Percentiles rank a stretch among this genome's conserved stretches.
Conservation (phyloP, 2,329 filamentous ascomycete species). For the Beauveria brongniartii region DNA sequence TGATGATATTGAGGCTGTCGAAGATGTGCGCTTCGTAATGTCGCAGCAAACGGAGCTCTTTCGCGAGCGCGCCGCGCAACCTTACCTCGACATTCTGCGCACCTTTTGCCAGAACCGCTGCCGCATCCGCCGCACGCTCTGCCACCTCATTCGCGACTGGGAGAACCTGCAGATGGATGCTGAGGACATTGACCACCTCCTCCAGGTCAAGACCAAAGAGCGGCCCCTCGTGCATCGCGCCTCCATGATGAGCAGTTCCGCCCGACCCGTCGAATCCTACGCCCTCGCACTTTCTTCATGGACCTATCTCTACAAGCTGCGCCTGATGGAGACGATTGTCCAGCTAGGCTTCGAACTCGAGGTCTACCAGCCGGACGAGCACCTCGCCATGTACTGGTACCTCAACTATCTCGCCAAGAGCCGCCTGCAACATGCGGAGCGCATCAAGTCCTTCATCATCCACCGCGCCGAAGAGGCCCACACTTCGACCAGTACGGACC, state of each 20-base stretch:
- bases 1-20: slow-evolving; percentile 66
- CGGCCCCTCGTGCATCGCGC: slow-evolving; percentile 44
- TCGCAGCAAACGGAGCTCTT: slow-evolving; percentile 66
- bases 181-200: slow-evolving; percentile 63
- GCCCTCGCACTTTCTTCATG: slow-evolving; percentile 76
- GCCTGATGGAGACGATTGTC: slow-evolving; percentile 76
- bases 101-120: slow-evolving; percentile 86
- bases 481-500: slow-evolving; percentile 13
- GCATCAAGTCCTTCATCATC: slow-evolving; percentile 60
- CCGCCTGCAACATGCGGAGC: slow-evolving; percentile 59
- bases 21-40: slow-evolving; percentile 66
- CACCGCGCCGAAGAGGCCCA: slow-evolving; percentile 26
- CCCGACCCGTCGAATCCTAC: slow-evolving; percentile 43
- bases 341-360: slow-evolving; percentile 92
- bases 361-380: slow-evolving; percentile 78
- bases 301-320: slow-evolving; percentile 86
- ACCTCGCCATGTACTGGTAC: slow-evolving; percentile 87
- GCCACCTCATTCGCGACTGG: slow-evolving; percentile 75
- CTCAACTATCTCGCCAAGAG: slow-evolving; percentile 65
- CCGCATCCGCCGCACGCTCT: slow-evolving; percentile 80
- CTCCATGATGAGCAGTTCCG: slow-evolving; percentile 17
- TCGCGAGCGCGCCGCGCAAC: slow-evolving; percentile 52
- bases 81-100: slow-evolving; percentile 76
- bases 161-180: slow-evolving; percentile 76
- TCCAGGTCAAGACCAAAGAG: slow-evolving; percentile 56